phyloP scores from a whole-genome alignment of 2,329 filamentous ascomycete species.

The Penicillium glabrum region DNA sequence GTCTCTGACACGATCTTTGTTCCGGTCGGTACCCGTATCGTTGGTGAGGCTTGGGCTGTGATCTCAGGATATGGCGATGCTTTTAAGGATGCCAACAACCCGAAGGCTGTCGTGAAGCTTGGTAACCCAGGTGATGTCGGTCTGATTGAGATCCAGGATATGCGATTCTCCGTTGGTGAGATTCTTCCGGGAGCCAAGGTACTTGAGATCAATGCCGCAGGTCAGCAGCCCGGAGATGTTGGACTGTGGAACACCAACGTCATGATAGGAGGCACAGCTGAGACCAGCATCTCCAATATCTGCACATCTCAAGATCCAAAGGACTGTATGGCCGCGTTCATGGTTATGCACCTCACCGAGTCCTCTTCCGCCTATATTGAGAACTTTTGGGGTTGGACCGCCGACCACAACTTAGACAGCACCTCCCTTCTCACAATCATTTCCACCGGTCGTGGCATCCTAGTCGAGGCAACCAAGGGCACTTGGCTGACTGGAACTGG shows the following conservation, averaged over 20 bases:
- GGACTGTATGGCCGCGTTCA: conserved; percentile 51
- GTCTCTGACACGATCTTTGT: conserved; percentile 49
- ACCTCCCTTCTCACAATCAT: conserved; percentile 29
- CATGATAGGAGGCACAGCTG: conserved; percentile 49
- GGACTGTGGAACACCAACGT: conserved; percentile 52
- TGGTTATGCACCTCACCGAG: conserved; percentile 53
- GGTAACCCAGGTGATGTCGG: conserved; percentile 53
- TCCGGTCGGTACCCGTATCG: conserved; percentile 50
- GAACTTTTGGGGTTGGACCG: conserved; percentile 54
- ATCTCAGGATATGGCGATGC: conserved; percentile 51
- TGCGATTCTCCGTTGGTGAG: conserved; percentile 53
- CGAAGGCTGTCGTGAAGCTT: conserved; percentile 52
- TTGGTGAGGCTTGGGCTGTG: conserved; percentile 56
- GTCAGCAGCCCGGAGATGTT: conserved; percentile 48
- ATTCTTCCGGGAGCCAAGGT: conserved; percentile 46
- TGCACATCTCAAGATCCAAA: conserved; percentile 38
- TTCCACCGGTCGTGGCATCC: conserved; percentile 41
- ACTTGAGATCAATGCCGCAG: conserved; percentile 55
- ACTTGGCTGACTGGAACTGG: conserved; percentile 50
- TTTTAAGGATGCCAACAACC: conserved; percentile 46
- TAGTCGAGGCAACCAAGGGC: conserved; percentile 42
- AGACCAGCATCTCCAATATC: conserved; percentile 38
- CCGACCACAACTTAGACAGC: conserved; percentile 52
- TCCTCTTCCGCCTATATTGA: conserved; percentile 54
- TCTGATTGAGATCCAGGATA: conserved; percentile 52